Percentiles rank a stretch among this genome's conserved stretches.
These are phyloP conservation scores for Liriodendron chinense DNA, from an alignment of 164 flowering plant species.

Conservation along the genomic window DNA sequence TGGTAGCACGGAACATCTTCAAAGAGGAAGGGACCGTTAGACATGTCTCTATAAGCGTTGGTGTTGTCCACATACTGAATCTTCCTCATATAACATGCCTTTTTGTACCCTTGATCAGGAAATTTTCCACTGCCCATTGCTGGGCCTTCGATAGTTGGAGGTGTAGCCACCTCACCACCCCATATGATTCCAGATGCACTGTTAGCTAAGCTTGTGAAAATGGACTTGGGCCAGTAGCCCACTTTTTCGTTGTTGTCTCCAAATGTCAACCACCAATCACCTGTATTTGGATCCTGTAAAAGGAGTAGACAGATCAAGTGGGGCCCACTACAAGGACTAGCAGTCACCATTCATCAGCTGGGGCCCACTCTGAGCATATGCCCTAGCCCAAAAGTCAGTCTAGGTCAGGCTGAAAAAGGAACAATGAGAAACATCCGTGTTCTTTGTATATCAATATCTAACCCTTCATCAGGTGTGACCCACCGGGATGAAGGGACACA, in stretches of 20 bases:
- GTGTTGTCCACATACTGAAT: not conserved
- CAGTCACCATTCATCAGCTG: no score
- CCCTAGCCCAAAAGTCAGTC: no score
- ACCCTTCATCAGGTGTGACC: no score
- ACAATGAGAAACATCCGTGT: no score
- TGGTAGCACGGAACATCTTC: not conserved
- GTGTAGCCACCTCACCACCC: not conserved
- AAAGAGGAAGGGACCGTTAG: not conserved
- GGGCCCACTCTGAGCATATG: no score
- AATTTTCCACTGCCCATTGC: not conserved
- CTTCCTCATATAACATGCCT: not conserved
- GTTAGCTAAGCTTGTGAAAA: not conserved
- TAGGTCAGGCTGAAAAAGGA: no score
- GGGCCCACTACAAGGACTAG: no score
- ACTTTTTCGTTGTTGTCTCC: not conserved
- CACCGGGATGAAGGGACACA: no score
- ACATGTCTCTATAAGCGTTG: not conserved
- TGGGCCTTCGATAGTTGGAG: not conserved
- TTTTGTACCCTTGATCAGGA: not conserved
- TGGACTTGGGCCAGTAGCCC: not conserved
- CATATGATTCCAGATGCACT: not conserved
- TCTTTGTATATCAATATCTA: no score
- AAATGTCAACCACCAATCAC: no score
- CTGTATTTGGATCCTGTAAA: no score
- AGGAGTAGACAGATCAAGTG: no score